These are phyloP conservation scores for Myochromella boudieri DNA, from an alignment of 768 basidiomycete genomes.

Conservation along the genomic window DNA sequence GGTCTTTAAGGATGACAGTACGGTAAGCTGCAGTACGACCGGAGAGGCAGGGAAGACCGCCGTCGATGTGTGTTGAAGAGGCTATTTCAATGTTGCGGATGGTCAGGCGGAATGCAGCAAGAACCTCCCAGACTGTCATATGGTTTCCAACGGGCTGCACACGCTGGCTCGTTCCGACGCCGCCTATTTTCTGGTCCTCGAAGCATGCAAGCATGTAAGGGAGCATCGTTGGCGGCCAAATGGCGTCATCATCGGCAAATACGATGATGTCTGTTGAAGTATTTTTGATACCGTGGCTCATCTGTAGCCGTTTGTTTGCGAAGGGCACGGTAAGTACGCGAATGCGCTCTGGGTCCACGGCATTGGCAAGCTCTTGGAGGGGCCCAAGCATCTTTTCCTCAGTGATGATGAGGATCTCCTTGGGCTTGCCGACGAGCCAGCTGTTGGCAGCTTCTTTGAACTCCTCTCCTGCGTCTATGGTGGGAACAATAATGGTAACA, in stretches of 20 bases:
- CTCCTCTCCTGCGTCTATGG: slow-evolving; percentile 94
- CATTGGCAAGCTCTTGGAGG: slow-evolving; percentile 84
- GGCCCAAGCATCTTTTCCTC: slow-evolving; percentile 92
- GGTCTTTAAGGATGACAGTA: slow-evolving; percentile 92
- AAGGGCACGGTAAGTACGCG: slow-evolving; percentile 89
- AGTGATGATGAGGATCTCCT: slow-evolving; percentile 68
- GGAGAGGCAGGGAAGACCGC: slow-evolving; percentile 88
- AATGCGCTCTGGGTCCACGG: slow-evolving; percentile 82
- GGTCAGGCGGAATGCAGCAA: slow-evolving; percentile 89
- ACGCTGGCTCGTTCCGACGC: slow-evolving; percentile 88
- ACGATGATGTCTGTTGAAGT: slow-evolving; percentile 92
- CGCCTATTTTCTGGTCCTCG: slow-evolving; percentile 91
- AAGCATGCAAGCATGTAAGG: slow-evolving; percentile 89
- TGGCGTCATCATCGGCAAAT: slow-evolving; percentile 94
- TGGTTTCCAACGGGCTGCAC: slow-evolving; percentile 75
- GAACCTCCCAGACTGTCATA: slow-evolving; percentile 95
- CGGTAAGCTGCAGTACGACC: slow-evolving; percentile 93
- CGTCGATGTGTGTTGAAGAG: slow-evolving; percentile 88
- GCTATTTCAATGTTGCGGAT: slow-evolving; percentile 95
- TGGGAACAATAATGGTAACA: slow-evolving; percentile 95
- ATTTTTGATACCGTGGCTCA: slow-evolving; percentile 91
- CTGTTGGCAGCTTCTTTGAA: slow-evolving; percentile 91
- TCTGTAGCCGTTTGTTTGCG: slow-evolving; percentile 92
- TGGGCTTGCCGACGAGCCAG: slow-evolving; percentile 91
- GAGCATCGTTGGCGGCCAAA: slow-evolving; percentile 92